Evolutionary conservation across 257 asterid species (phyloP), one percentile per base, ranked within the genome.

Genomic region (Fraxinus pennsylvanica): DNA sequence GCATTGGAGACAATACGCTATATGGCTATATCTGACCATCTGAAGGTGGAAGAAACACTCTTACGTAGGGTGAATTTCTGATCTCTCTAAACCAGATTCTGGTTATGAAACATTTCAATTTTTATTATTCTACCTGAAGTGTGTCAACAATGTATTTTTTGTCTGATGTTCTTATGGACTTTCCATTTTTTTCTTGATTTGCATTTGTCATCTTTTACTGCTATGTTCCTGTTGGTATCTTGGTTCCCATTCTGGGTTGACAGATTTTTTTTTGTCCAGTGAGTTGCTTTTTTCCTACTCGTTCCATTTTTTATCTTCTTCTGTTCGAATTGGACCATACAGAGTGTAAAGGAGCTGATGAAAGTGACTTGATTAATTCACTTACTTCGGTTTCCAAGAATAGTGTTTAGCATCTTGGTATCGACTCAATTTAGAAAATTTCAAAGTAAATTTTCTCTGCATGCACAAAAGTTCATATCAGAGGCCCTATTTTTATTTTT

Each of bases 1-100:
- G 91, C 93, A 82, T 81, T 96, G 82, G 94, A 87, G 84, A 85
- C 96, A 47, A 82, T 96, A 89, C 90, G 87, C 83, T 86, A 79
- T 71, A 79, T 90, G 82, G 92, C 91, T 63, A 57, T 76, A 77
- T 83, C 79, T 81, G 87, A 75, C 72, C 81, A 47, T 81, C 90
- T 91, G 43, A 91, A 81, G 80, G 82, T 93, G 78, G 89, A 88
- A 84, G 90, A 86, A 76, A 82, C 88, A 74, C 94, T 90, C 87
- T 71, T 93, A 79, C 90, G 85, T 84, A 84, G 83, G 99, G 99
- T 96, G 88, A 83, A 32, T 77, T 57, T 61, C 68, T 75, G 80
- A 74, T 71, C 74, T 47, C 39, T 75, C 74, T 72, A 32, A 66
- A 73, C 25, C 65, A 81, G 38, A 75, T 19, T 50, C 67, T 8